Percentiles rank a stretch among this genome's conserved stretches.
phyloP scores from a whole-genome alignment of 352 stramenopile species.

The Achlya hypogyna region DNA sequence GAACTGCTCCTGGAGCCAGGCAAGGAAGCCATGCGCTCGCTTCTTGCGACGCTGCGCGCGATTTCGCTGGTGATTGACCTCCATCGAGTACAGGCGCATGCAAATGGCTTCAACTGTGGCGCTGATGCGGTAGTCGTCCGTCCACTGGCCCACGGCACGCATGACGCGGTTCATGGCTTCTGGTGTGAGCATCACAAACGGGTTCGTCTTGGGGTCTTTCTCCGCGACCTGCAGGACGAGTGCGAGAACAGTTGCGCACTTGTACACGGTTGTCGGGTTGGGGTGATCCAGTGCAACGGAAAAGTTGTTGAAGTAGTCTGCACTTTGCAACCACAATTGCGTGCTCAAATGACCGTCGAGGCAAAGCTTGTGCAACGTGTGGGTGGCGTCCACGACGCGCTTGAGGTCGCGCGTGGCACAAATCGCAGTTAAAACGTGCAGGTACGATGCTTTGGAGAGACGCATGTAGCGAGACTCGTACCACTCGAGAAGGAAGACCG shows the following conservation, averaged over 20 bases:
- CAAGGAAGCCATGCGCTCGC: not conserved
- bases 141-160: not conserved
- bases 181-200: conserved; percentile 9
- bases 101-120: not conserved
- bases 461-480: conserved; percentile 14
- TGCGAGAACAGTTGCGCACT: not conserved
- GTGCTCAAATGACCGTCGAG: not conserved
- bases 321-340: not conserved
- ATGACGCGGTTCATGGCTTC: not conserved
- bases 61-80: not conserved
- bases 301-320: not conserved
- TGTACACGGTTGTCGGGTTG: not conserved
- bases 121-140: conserved; percentile 13
- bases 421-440: not conserved
- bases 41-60: not conserved
- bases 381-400: conserved; percentile 1
- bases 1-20: not conserved
- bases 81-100: not conserved
- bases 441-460: not conserved
- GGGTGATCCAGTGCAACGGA: not conserved
- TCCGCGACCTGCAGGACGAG: not conserved
- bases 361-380: conserved; percentile 7
- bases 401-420: conserved; percentile 1
- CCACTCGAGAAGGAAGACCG: conserved; percentile 3
- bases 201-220: not conserved